These are phyloP conservation scores for Acorus gramineus DNA, from an alignment of 106 monocot genomes.

Conservation along the genomic window DNA sequence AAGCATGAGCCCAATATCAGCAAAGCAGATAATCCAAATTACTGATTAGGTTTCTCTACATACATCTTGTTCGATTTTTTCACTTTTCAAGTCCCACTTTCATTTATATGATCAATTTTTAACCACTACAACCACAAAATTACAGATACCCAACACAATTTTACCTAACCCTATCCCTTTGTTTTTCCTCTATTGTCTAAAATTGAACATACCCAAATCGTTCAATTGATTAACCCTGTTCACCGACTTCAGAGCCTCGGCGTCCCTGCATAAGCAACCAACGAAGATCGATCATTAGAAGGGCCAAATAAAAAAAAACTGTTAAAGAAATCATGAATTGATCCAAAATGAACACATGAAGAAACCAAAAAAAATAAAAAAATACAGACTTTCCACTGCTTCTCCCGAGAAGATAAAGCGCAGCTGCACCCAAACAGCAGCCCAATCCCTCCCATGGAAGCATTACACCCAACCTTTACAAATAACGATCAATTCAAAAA, in stretches of 20 bases:
- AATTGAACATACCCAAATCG: slow-evolving; percentile 55
- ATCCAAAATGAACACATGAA: background rate
- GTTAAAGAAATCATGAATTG: background rate
- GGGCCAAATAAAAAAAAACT: background rate
- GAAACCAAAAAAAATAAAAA: background rate
- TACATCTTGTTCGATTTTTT: too few species aligned
- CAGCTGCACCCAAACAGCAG: slow-evolving; percentile 81
- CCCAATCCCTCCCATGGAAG: slow-evolving; percentile 85
- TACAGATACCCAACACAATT: too few species aligned
- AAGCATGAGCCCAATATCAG: too few species aligned
- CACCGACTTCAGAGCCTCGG: slow-evolving; percentile 61
- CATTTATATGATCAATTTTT: too few species aligned
- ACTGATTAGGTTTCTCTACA: too few species aligned
- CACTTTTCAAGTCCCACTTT: too few species aligned
- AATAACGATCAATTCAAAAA: too few species aligned
- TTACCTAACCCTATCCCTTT: too few species aligned
- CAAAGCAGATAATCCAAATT: too few species aligned
- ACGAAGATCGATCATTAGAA: too few species aligned
- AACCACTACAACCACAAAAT: too few species aligned
- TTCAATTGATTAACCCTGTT: slow-evolving; percentile 63
- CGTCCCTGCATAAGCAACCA: slow-evolving; percentile 44
- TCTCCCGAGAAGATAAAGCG: slow-evolving; percentile 78
- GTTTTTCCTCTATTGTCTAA: too few species aligned
- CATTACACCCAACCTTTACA: slow-evolving; percentile 9
- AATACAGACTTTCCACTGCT: slow-evolving; percentile 57